Evolutionary conservation across 106 monocot genomes (phyloP).

Genomic region (Allium sativum): DNA sequence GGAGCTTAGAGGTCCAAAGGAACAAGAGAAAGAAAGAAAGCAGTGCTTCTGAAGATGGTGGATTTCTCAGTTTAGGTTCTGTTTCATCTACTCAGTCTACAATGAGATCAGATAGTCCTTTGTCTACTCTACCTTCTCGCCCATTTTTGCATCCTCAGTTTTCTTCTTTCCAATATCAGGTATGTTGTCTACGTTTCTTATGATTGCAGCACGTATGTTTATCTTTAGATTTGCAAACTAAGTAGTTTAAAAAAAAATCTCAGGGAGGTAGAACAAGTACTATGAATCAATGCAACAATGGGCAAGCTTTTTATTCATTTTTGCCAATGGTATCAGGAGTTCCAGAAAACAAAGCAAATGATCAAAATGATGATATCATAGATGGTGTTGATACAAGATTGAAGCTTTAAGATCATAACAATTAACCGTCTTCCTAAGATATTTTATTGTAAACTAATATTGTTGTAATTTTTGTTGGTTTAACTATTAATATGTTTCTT

Average conservation of each 20-base stretch:
- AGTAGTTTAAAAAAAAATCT: not conserved
- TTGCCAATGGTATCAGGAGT: not conserved
- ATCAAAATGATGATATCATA: not conserved
- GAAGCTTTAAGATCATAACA: constrained; percentile 1
- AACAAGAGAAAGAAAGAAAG: not conserved
- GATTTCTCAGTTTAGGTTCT: not conserved
- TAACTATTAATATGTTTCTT: no score
- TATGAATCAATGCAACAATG: not conserved
- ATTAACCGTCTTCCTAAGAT: no score
- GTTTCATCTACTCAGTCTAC: not conserved
- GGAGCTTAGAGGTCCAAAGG: not conserved
- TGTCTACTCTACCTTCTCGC: not conserved
- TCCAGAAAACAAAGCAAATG: not conserved
- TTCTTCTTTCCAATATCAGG: not conserved
- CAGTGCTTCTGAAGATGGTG: not conserved
- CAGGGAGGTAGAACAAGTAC: not conserved
- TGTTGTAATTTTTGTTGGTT: no score
- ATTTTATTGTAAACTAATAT: no score
- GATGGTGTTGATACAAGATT: not conserved
- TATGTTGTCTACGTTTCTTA: not conserved
- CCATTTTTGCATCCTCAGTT: constrained; percentile 1
- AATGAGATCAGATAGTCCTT: not conserved
- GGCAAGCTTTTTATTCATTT: not conserved
- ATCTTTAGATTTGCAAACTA: not conserved
- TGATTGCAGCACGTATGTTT: not conserved